phyloP scores from a whole-genome alignment of 805 yeast species.

The Zygosaccharomyces bisporus region DNA sequence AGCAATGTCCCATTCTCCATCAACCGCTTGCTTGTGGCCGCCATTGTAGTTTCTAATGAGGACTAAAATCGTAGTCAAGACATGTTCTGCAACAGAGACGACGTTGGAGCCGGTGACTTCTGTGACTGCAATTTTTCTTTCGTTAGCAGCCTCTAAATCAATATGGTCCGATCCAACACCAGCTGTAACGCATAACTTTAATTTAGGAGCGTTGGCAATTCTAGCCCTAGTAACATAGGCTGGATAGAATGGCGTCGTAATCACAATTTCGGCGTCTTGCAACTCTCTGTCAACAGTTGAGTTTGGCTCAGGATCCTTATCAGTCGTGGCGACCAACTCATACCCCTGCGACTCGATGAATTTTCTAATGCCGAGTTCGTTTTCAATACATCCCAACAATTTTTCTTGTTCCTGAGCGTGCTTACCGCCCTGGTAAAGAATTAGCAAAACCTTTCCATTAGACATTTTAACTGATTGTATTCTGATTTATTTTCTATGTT shows the following conservation, averaged over 20 bases:
- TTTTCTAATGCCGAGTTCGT: constrained; percentile 65
- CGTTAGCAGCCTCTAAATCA: constrained; percentile 64
- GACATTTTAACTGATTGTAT: neutral
- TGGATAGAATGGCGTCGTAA: constrained; percentile 82
- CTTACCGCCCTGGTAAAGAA: constrained; percentile 53
- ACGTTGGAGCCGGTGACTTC: neutral
- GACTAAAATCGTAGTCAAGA: constrained; percentile 2
- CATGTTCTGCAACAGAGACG: constrained; percentile 2
- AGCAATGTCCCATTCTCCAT: neutral
- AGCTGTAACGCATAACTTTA: constrained; percentile 69
- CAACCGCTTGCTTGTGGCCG: neutral
- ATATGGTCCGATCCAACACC: constrained; percentile 85
- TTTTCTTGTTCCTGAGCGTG: constrained; percentile 59
- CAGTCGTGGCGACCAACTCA: constrained; percentile 58
- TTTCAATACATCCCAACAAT: constrained; percentile 67
- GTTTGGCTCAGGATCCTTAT: constrained; percentile 56
- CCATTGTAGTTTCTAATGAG: neutral
- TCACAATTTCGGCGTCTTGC: constrained; percentile 69
- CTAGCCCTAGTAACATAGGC: constrained; percentile 68
- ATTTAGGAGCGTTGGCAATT: constrained; percentile 63
- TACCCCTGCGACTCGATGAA: constrained; percentile 68
- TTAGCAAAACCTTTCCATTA: constrained; percentile 46
- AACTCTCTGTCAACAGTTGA: constrained; percentile 61
- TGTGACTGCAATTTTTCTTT: constrained; percentile 46
- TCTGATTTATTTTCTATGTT: neutral